Evolutionary conservation across 2,329 filamentous ascomycete genomes (phyloP).

Genomic region (Phialemonium atrogriseum): DNA sequence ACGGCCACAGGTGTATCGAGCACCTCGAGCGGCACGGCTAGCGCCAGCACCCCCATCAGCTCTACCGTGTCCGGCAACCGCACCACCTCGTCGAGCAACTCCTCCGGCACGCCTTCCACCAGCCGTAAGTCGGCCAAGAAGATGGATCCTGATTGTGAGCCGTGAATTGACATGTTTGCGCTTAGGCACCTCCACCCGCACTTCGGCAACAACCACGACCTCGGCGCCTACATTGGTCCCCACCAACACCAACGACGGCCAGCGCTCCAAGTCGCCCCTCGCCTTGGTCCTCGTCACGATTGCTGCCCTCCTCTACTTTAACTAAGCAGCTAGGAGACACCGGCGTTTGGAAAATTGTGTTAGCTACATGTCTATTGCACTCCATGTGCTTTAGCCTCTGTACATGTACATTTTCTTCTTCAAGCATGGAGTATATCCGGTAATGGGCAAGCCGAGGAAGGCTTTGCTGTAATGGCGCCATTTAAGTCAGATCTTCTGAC

Average conservation of each 20-base stretch:
- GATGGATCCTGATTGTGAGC: too few relatives aligned
- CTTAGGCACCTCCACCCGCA: conserved; percentile 9
- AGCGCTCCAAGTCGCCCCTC: conserved; percentile 29
- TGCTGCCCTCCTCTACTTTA: conserved; percentile 32
- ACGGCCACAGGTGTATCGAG: conserved; percentile 6
- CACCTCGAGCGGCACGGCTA: conserved; percentile 7
- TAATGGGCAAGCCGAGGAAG: too few relatives aligned
- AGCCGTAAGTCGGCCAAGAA: too few relatives aligned
- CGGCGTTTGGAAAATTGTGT: neutral
- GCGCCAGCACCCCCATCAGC: conserved; percentile 9
- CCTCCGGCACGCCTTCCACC: conserved; percentile 4
- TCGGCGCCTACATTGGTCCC: conserved; percentile 15
- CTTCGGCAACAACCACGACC: conserved; percentile 12
- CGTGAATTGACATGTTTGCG: too few relatives aligned
- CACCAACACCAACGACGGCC: conserved; percentile 25
- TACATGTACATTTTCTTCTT: conserved; percentile 3
- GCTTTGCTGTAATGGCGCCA: too few relatives aligned
- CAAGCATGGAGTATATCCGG: neutral
- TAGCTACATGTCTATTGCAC: too few relatives aligned
- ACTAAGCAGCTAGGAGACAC: conserved; percentile 24
- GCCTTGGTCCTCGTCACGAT: conserved; percentile 30
- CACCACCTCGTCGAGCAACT: conserved; percentile 14
- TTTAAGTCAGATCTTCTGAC: too few relatives aligned
- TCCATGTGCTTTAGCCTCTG: neutral
- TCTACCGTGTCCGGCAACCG: conserved; percentile 10